These are phyloP conservation scores for Pseudoperonospora humuli DNA, from an alignment of 352 stramenopile genomes.

Conservation along the genomic window DNA sequence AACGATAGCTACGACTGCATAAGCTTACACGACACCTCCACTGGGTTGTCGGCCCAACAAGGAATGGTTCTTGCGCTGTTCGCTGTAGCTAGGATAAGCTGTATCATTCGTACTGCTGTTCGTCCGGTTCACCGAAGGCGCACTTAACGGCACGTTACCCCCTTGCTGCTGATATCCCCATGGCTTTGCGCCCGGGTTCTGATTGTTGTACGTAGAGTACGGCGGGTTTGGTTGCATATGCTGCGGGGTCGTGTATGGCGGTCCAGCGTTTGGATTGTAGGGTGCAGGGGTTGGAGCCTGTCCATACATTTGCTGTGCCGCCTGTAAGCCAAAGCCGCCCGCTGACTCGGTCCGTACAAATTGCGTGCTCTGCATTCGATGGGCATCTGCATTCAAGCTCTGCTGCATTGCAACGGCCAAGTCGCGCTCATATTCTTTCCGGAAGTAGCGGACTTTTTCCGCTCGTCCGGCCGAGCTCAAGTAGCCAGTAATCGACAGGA, in stretches of 20 bases:
- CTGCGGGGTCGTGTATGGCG: constrained; percentile 22
- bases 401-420: constrained; percentile 68
- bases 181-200: constrained; percentile 22
- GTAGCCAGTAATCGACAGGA: constrained; percentile 71
- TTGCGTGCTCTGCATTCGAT: constrained; percentile 17
- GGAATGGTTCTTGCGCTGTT: constrained; percentile 63
- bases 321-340: constrained; percentile 23
- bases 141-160: constrained; percentile 22
- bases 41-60: constrained; percentile 53
- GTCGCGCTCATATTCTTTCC: constrained; percentile 75
- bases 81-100: constrained; percentile 54
- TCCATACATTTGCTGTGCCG: constrained; percentile 21
- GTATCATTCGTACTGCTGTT: constrained; percentile 37
- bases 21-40: constrained; percentile 53
- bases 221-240: constrained; percentile 11
- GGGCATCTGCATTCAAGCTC: constrained; percentile 46
- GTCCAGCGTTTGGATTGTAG: constrained; percentile 22
- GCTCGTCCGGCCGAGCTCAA: constrained; percentile 68
- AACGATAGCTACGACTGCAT: not conserved
- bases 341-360: constrained; percentile 41
- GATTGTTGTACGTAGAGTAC: constrained; percentile 15
- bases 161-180: constrained; percentile 27
- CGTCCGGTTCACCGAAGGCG: constrained; percentile 13
- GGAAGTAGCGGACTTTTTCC: constrained; percentile 82
- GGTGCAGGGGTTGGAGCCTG: constrained; percentile 26